phyloP scores from a whole-genome alignment of 2,329 filamentous ascomycete genomes.

The Ceratocystis colombiana region DNA sequence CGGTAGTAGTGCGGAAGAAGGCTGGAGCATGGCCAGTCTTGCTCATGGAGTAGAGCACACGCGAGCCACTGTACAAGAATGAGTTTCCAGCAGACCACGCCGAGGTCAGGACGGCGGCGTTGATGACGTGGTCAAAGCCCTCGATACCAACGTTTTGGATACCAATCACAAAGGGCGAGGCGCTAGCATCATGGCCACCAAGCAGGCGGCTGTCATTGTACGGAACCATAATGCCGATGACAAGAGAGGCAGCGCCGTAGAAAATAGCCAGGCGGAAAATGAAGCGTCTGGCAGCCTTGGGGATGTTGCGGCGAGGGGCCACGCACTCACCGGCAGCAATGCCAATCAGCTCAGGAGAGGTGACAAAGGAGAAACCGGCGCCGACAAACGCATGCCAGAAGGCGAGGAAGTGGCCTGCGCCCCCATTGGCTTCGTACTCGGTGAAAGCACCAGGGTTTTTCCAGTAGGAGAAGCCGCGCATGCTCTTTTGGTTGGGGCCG shows the following conservation, averaged over 20 bases:
- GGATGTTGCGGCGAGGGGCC: conserved; percentile 55
- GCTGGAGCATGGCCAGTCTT: conserved; percentile 55
- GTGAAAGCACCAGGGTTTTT: conserved; percentile 38
- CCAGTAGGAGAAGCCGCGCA: conserved; percentile 39
- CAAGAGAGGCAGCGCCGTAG: conserved; percentile 52
- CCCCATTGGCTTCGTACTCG: conserved; percentile 39
- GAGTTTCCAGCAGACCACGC: conserved; percentile 54
- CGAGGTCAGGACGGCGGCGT: conserved; percentile 56
- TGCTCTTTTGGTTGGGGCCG: conserved; percentile 40
- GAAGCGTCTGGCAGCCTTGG: conserved; percentile 53
- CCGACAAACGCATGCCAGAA: conserved; percentile 48
- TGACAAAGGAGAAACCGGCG: conserved; percentile 54
- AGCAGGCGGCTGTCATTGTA: conserved; percentile 55
- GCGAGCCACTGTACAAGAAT: conserved; percentile 56
- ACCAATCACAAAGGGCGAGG: conserved; percentile 56
- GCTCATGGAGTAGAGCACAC: conserved; percentile 60
- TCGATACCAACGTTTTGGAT: conserved; percentile 56
- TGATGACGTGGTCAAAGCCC: conserved; percentile 56
- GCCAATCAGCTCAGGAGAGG: conserved; percentile 52
- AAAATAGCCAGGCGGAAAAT: conserved; percentile 54
- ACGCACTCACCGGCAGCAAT: conserved; percentile 56
- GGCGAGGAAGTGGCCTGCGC: conserved; percentile 46
- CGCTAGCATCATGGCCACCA: conserved; percentile 47
- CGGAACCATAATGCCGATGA: conserved; percentile 53
- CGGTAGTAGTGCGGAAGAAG: conserved; percentile 48